Evolutionary conservation across 257 asterid genomes (phyloP).

Genomic region (Solanum bukasovii): DNA sequence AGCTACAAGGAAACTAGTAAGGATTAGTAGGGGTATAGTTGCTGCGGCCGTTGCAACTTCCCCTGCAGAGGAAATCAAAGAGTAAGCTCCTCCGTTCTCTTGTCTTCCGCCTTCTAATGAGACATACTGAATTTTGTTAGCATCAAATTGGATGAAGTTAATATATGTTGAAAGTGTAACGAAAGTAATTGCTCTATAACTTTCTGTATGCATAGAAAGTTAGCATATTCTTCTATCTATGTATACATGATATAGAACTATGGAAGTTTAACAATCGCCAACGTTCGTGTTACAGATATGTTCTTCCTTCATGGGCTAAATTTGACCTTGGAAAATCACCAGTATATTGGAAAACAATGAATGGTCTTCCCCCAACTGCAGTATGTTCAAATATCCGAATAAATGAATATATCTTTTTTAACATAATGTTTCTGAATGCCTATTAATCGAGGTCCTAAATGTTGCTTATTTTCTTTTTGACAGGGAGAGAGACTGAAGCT

Average conservation of each 20-base stretch:
- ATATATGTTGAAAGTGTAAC: not conserved
- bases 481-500: slow-evolving; percentile 69
- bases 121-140: not conserved
- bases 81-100: slow-evolving; percentile 30
- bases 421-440: not conserved
- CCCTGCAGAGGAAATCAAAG: slow-evolving; percentile 43
- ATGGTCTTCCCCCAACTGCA: slow-evolving; percentile 81
- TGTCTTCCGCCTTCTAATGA: not conserved
- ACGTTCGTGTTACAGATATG: slow-evolving; percentile 23
- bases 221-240: not conserved
- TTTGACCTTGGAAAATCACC: slow-evolving; percentile 86
- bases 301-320: slow-evolving; percentile 77
- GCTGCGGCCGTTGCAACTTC: slow-evolving; percentile 48
- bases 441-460: not conserved
- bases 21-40: slow-evolving; percentile 14
- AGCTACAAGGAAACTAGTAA: slow-evolving; percentile 18
- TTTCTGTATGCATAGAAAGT: not conserved
- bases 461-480: not conserved
- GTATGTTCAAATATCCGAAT: slow-evolving; percentile 23
- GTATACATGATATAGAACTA: not conserved
- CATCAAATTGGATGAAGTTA: not conserved
- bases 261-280: not conserved
- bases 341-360: slow-evolving; percentile 81
- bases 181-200: not conserved
- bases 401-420: not conserved